Conservation (phyloP, 1,284 basidiomycete species). For the Inonotus obliquus region DNA sequence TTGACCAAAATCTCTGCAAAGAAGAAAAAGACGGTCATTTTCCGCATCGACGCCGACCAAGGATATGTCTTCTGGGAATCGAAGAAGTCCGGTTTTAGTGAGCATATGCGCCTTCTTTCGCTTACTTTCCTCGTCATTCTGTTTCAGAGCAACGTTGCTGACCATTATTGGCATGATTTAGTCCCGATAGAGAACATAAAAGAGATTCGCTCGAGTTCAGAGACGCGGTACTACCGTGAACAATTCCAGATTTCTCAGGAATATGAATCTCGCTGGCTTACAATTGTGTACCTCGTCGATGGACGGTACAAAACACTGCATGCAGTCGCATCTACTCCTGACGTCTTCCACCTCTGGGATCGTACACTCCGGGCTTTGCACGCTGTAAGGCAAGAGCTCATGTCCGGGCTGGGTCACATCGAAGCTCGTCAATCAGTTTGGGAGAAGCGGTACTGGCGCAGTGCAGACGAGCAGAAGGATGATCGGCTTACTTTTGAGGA, state of each 20-base stretch:
- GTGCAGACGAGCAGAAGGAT: conserved; percentile 57
- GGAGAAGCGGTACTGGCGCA: conserved; percentile 83
- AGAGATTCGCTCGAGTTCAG: conserved; percentile 79
- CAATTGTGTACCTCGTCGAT: conserved; percentile 72
- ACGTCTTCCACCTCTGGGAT: conserved; percentile 69
- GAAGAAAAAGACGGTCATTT: conserved; percentile 72
- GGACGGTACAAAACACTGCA: conserved; percentile 90
- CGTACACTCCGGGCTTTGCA: conserved; percentile 55
- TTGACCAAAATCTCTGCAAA: conserved; percentile 90
- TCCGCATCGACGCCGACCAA: conserved; percentile 74
- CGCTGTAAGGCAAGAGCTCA: conserved; percentile 59
- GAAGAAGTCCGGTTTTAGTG: conserved; percentile 71
- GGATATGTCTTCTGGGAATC: conserved; percentile 85
- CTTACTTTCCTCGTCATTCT: background rate
- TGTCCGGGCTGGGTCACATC: conserved; percentile 60
- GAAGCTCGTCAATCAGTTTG: conserved; percentile 70
- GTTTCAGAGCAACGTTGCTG: background rate
- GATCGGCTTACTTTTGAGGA: conserved; percentile 70
- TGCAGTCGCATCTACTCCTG: conserved; percentile 72
- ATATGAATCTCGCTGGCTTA: conserved; percentile 69
- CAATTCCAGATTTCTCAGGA: conserved; percentile 65
- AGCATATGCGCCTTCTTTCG: conserved; percentile 30
- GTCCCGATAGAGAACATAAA: conserved; percentile 90
- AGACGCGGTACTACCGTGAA: conserved; percentile 75
- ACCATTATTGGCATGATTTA: conserved; percentile 26